Conservation (phyloP, 2,329 filamentous ascomycete genomes). For the Verticillium longisporum region DNA sequence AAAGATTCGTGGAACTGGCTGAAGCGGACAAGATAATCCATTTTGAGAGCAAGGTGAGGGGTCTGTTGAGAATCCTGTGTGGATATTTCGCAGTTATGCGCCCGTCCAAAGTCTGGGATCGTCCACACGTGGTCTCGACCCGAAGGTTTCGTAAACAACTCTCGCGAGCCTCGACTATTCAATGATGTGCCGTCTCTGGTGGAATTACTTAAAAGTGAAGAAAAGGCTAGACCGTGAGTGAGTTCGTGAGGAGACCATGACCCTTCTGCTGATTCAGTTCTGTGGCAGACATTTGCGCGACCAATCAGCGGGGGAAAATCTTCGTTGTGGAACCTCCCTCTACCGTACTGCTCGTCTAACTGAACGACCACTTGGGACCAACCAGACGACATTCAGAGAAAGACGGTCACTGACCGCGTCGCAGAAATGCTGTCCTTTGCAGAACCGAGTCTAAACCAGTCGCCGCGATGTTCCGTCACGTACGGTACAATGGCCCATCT, state of each 20-base stretch:
- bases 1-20: slow-evolving; percentile 90
- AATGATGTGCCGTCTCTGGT: background rate
- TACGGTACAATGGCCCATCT: slow-evolving; percentile 63
- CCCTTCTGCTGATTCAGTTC: background rate
- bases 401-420: background rate
- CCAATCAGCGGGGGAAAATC: background rate
- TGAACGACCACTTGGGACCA: background rate
- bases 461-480: slow-evolving; percentile 67
- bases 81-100: background rate
- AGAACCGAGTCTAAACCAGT: slow-evolving; percentile 40
- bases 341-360: background rate
- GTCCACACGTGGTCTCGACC: background rate
- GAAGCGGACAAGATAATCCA: slow-evolving; percentile 85
- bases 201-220: background rate
- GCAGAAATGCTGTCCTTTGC: slow-evolving; percentile 37
- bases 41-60: slow-evolving; percentile 18
- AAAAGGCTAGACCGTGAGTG: background rate
- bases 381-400: background rate
- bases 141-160: background rate
- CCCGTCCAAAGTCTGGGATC: background rate
- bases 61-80: background rate
- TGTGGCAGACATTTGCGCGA: background rate
- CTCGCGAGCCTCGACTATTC: background rate
- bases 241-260: background rate
- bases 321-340: background rate